Conservation (phyloP, 2,329 filamentous ascomycete species). For the Ophiostoma pallidulum region DNA sequence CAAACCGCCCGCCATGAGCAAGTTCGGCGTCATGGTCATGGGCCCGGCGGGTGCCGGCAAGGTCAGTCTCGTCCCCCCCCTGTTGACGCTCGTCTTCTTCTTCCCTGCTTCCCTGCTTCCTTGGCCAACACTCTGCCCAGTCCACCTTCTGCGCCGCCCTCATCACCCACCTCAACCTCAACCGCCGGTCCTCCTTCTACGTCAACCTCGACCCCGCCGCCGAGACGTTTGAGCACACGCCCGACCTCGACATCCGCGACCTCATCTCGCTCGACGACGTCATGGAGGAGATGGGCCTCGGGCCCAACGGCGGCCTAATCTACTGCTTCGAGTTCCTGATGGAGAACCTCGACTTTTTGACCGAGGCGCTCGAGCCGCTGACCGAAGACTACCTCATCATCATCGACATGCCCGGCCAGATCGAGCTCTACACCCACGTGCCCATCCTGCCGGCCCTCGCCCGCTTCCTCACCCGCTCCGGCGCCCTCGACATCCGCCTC, state of each 20-base stretch:
- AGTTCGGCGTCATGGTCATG: conserved; percentile 92
- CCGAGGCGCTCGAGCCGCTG: conserved; percentile 71
- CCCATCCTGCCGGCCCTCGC: conserved; percentile 81
- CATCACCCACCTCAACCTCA: conserved; percentile 85
- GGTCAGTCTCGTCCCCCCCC: conserved; percentile 34
- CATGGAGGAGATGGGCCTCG: conserved; percentile 88
- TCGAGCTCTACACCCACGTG: conserved; percentile 96
- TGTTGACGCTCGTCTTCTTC: background rate
- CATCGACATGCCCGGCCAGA: conserved; percentile 98
- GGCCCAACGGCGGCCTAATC: conserved; percentile 85
- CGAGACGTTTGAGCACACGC: conserved; percentile 82
- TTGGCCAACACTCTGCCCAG: no score
- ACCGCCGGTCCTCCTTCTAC: conserved; percentile 91
- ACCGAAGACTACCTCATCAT: conserved; percentile 96
- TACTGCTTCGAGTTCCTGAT: conserved; percentile 96
- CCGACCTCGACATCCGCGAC: conserved; percentile 91
- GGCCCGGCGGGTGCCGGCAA: conserved; percentile 94
- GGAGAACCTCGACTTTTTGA: conserved; percentile 87
- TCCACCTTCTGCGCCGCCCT: conserved; percentile 92
- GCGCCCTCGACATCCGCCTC: conserved; percentile 78
- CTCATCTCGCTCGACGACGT: conserved; percentile 89
- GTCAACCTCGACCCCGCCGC: conserved; percentile 97
- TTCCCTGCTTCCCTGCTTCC: background rate
- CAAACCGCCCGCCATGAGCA: conserved; percentile 65
- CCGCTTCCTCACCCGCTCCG: conserved; percentile 67